Evolutionary conservation across 495 filamentous ascomycete genomes (phyloP), one percentile per base, ranked within the genome.

Genomic region (Tirmania nivea): DNA sequence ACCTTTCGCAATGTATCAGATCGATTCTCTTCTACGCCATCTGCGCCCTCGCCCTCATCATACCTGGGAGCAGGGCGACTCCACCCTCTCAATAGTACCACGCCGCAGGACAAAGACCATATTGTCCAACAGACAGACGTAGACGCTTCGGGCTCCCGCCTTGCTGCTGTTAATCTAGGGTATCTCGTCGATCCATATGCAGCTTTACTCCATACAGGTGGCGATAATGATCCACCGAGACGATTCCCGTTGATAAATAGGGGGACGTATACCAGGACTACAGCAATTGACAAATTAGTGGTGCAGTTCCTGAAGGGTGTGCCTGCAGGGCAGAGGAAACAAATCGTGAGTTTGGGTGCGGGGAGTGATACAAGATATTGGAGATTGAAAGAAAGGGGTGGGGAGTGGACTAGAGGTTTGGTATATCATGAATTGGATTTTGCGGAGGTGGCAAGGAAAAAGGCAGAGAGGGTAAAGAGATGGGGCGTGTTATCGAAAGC

Each of bases 401-500:
- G 39, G 14, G 14, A 14, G 14, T 19, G 39, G 34, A 55, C 42
- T 10, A 54, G 54, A 16, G 64, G 69, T 47, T 63, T 95, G 34
- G 60, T 78, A 52, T 97, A 96, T 66, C 87, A 96, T 64, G 90
- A 97, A 65, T 70, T 97, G 56, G 90, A 96, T 67, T 97, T 96
- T 65, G 71, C 82, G 0, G 66, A 75, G 45, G 87, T 88, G 57
- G 80, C 79, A 20, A 59, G 68, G 17, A 45, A 45, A 8, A 45
- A 45, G 17, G 39, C 39, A 45, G 17, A 14, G 17, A 14, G 17
- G 3, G 39, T 45, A 8, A 45, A 45, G 12, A 14, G 3, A 45
- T 45, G 25, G 1, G 25, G 25, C 25, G 25, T 31, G 25, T 31
- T 31, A 31, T 31, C 2, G 25, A 31, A 31, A 7, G 25, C 25